A percentile compares a stretch with the other conserved stretches of the same genome.
phyloP scores from a whole-genome alignment of 192 early-diverging fungal genomes.

The Coemansia sp. region DNA sequence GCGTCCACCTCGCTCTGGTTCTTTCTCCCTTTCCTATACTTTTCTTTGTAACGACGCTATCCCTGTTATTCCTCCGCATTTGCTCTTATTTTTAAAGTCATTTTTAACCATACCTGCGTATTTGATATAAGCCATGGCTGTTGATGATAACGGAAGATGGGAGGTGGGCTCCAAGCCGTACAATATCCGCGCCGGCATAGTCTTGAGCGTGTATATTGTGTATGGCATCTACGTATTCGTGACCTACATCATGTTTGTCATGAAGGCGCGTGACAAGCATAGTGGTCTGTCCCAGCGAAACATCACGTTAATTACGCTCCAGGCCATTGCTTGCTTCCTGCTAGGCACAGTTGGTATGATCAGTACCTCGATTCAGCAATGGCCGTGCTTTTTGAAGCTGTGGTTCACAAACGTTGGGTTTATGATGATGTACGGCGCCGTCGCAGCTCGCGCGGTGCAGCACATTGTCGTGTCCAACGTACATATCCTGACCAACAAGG shows the following conservation, averaged over 20 bases:
- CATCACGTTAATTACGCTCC: conserved; percentile 23
- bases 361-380: conserved; percentile 31
- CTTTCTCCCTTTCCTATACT: not conserved
- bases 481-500: conserved; percentile 36
- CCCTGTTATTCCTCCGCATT: not conserved
- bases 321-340: conserved; percentile 22
- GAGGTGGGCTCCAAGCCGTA: conserved; percentile 18
- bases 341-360: conserved; percentile 25
- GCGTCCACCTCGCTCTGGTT: not conserved
- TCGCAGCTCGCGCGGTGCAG: conserved; percentile 33
- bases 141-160: conserved; percentile 20
- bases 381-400: conserved; percentile 46
- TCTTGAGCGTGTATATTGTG: conserved; percentile 21
- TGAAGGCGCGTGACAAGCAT: conserved; percentile 47
- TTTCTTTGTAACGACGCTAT: not conserved
- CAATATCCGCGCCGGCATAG: conserved; percentile 30
- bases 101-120: not conserved
- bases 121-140: conserved; percentile 6
- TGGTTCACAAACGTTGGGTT: conserved; percentile 39
- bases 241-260: conserved; percentile 39
- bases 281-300: conserved; percentile 40
- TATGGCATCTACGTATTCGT: conserved; percentile 29
- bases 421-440: conserved; percentile 22
- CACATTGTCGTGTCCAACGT: conserved; percentile 44
- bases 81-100: not conserved